These are phyloP conservation scores for Scopulariopsis brevicaulis DNA, from an alignment of 2,329 filamentous ascomycete genomes.

Conservation along the genomic window DNA sequence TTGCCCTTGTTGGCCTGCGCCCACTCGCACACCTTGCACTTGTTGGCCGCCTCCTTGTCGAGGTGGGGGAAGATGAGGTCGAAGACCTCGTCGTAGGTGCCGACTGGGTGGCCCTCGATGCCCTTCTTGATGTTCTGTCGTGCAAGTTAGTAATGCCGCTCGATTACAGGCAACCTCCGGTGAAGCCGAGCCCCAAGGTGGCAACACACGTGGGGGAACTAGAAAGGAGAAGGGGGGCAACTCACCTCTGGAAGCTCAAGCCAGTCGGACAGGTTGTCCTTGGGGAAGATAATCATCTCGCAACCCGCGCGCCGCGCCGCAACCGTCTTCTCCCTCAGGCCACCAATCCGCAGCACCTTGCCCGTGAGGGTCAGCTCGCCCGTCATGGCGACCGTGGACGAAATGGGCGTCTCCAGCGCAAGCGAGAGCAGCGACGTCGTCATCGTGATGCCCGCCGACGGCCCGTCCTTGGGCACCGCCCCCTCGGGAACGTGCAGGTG, in stretches of 20 bases:
- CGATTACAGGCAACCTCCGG: not conserved
- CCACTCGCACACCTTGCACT: conserved; percentile 52
- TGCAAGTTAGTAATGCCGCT: not conserved
- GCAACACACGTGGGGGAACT: not conserved
- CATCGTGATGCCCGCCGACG: conserved; percentile 95
- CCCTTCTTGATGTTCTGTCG: conserved; percentile 92
- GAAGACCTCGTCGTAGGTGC: conserved; percentile 93
- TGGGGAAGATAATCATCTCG: conserved; percentile 87
- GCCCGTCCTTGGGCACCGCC: conserved; percentile 88
- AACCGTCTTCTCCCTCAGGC: conserved; percentile 92
- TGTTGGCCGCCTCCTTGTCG: conserved; percentile 62
- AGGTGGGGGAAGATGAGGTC: conserved; percentile 78
- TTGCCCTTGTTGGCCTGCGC: conserved; percentile 33
- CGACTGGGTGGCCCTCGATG: conserved; percentile 80
- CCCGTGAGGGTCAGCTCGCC: conserved; percentile 94
- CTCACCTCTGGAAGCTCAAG: conserved; percentile 89
- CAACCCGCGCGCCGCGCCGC: conserved; percentile 86
- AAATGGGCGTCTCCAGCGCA: conserved; percentile 65
- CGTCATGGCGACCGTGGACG: conserved; percentile 92
- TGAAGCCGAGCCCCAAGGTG: not conserved
- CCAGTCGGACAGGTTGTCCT: conserved; percentile 95
- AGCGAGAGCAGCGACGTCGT: conserved; percentile 83
- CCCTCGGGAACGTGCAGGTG: conserved; percentile 96
- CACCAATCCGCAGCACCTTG: conserved; percentile 91
- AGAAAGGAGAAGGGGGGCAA: conserved; percentile 11